Evolutionary conservation across 2,329 filamentous ascomycete genomes (phyloP), one percentile per base, ranked within the genome.

Genomic region (Scedosporium boydii): DNA sequence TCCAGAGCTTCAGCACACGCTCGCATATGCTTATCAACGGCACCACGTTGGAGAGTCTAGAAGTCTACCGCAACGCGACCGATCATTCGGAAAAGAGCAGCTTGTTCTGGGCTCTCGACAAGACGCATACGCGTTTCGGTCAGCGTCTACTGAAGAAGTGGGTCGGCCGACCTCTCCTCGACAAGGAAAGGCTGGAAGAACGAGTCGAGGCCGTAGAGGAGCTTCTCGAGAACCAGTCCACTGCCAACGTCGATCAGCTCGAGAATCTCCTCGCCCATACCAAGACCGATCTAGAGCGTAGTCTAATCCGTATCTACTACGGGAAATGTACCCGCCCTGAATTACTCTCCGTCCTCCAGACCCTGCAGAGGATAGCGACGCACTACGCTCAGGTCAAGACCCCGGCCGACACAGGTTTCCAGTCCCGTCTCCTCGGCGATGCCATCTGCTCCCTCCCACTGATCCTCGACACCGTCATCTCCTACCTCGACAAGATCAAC

Each of bases 21-120:
- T 93, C 93, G 14, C 93, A 98, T 70, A 98, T 99, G 95, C 80
- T 98, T 3, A 79, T 99, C 64, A 97, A 96, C 70, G 95, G 93
- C 55, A 99, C 96, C 62, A 97, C 93, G 0, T 78, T 99, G 44
- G 93, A 91, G 58, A 96, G 91, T 69, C 82, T 99, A 12, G 95
- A 99, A 72, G 91, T 99, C 1, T 99, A 97, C 71, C 89, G 93
- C 64, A 99, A 99, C 67, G 87, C 92, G 69, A 98, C 93, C 0
- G 93, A 98, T 70, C 85, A 93, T 69, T 83, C 85, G 0, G 85
- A 89, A 63, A 93, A 89, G 69, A 95, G 95, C 3, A 97, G 93
- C 72, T 79, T 99, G 4, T 93, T 98, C 74, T 99, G 95, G 95
- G 91, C 92, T 0, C 81, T 99, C 51, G 91, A 99, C 75, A 91